phyloP scores from a whole-genome alignment of 2,329 filamentous ascomycete species.

The Ascochyta viciae-villosae region DNA sequence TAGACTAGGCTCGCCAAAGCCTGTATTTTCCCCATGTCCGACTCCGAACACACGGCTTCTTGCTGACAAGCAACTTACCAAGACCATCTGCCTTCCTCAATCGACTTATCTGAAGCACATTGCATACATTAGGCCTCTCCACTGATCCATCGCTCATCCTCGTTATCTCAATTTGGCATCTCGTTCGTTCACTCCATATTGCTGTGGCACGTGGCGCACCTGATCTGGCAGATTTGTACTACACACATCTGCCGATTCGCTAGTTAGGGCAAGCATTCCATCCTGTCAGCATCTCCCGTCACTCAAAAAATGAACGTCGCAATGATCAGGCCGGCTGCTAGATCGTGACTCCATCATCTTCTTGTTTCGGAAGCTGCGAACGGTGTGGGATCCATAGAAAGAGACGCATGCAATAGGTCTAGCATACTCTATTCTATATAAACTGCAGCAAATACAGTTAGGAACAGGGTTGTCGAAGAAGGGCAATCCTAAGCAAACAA shows the following conservation, averaged over 20 bases:
- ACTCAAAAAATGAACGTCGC: constrained; percentile 1
- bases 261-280: constrained; percentile 8
- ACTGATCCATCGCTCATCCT: not conserved
- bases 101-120: constrained; percentile 2
- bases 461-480: not conserved
- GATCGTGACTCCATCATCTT: not conserved
- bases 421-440: not conserved
- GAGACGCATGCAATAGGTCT: not conserved
- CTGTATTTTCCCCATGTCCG: not conserved
- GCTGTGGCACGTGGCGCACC: constrained; percentile 9
- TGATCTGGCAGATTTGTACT: constrained; percentile 1
- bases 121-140: not conserved
- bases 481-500: not conserved
- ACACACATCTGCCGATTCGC: constrained; percentile 15
- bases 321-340: constrained; percentile 1
- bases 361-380: not conserved
- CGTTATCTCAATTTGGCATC: not conserved
- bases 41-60: not conserved
- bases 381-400: not conserved
- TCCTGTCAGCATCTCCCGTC: constrained; percentile 8
- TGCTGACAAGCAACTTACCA: not conserved
- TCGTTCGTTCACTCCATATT: constrained; percentile 5
- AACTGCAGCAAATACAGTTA: not conserved
- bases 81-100: constrained; percentile 1
- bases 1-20: not conserved